Evolutionary conservation across 495 filamentous ascomycete species (phyloP).

Genomic region (Saxophila tyrrhenica): DNA sequence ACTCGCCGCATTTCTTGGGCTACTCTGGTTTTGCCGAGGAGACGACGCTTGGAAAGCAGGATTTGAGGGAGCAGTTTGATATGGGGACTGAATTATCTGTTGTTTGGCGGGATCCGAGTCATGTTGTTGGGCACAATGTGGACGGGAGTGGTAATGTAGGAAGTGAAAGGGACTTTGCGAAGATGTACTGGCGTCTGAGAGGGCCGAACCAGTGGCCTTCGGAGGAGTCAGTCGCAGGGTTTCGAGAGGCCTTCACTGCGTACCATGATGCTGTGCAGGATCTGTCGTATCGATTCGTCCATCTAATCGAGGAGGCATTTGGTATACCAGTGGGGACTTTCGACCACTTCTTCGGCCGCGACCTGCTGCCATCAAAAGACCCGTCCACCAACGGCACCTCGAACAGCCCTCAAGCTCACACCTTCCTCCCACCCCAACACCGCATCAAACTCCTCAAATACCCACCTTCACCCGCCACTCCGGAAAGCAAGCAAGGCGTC

Average conservation of each 20-base stretch:
- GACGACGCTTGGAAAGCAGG: constrained; percentile 37
- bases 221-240: constrained; percentile 15
- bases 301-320: constrained; percentile 41
- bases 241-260: constrained; percentile 20
- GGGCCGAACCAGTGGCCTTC: constrained; percentile 42
- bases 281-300: constrained; percentile 39
- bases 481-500: constrained; percentile 35
- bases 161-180: constrained; percentile 9
- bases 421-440: constrained; percentile 35
- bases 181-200: constrained; percentile 38
- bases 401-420: neutral
- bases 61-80: constrained; percentile 45
- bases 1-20: constrained; percentile 44
- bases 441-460: constrained; percentile 45
- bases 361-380: neutral
- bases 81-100: constrained; percentile 41
- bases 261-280: constrained; percentile 39
- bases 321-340: constrained; percentile 34
- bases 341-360: constrained; percentile 33
- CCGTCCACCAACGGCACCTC: constrained; percentile 3
- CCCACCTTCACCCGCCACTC: constrained; percentile 21
- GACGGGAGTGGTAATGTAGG: neutral
- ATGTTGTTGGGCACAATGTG: constrained; percentile 8
- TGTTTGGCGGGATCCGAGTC: constrained; percentile 19
- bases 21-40: constrained; percentile 42